Conservation (phyloP, 441 rosid genomes). For the Syzygium syzygioides region DNA sequence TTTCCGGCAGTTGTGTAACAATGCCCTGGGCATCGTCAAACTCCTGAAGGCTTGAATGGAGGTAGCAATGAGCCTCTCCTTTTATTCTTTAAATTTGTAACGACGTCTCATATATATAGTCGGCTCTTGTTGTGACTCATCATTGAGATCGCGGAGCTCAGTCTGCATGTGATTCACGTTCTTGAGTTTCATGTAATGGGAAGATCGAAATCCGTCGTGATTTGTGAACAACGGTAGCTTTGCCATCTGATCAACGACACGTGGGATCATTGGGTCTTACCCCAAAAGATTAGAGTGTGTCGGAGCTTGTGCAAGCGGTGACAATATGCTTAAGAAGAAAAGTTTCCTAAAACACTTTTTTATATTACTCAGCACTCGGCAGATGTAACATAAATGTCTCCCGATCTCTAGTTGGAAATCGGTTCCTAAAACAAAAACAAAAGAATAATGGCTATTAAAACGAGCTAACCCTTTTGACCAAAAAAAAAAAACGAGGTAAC, state of each 20-base stretch:
- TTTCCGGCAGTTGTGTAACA: slow-evolving; percentile 17
- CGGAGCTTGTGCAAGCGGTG: neutral
- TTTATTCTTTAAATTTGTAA: neutral
- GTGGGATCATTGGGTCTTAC: neutral
- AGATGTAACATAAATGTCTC: neutral
- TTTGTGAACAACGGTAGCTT: neutral
- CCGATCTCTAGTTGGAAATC: neutral
- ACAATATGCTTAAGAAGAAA: neutral
- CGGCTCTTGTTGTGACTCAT: neutral
- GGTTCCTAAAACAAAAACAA: neutral
- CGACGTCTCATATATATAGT: neutral
- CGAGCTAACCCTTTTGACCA: neutral
- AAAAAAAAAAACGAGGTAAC: neutral
- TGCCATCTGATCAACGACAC: neutral
- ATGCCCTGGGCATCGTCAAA: slow-evolving; percentile 1
- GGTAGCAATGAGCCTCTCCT: neutral
- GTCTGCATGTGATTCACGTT: neutral
- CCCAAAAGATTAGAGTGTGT: neutral
- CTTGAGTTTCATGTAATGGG: neutral
- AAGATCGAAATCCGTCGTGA: neutral
- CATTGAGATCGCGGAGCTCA: neutral
- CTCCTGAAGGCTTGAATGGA: neutral
- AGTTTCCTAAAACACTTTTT: neutral
- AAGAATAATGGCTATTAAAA: neutral
- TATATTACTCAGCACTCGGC: neutral